Evolutionary conservation across 345 rosid genomes (phyloP), one percentile per base, ranked within the genome.

Genomic region (Citrus reticulata): DNA sequence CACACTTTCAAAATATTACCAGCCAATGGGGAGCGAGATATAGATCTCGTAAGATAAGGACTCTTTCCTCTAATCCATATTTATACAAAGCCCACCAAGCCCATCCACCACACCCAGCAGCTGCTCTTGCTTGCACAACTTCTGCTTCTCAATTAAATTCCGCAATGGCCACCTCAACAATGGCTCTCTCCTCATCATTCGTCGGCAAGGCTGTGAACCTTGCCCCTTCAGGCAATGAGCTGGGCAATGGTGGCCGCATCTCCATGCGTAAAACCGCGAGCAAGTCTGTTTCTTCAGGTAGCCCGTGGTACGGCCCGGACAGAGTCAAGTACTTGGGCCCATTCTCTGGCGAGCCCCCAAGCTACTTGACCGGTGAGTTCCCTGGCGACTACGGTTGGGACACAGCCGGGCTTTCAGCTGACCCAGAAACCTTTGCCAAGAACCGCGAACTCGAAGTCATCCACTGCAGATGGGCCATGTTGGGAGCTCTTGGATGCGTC

Each of bases 361-460:
- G 85, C 80, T 93, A 93, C 86, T 85, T 93, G 73, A 91, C 97
- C 1, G 95, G 98, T 0, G 93, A 92, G 83, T 91, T 93, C 87
- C 93, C 93, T 0, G 93, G 92, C 1, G 93, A 91, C 84, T 89
- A 89, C 39, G 95, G 93, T 2, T 91, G 93, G 95, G 93, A 89
- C 90, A 89, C 91, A 0, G 97, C 95, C 6, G 98, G 98, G 10
- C 90, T 94, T 61, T 92, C 95, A 0, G 97, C 98, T n/a, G 97
- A 94, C 80, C 98, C 95, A 0, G 95, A 91, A 80, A 92, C 98
- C 61, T 94, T 93, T n/a, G 95, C 95, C 40, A 92, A 85, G 89
- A 93, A 91, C 91, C 92, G 96, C 32, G 95, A 91, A 88, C 92
- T 93, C 2, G 95, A 91, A 77, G 97, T 93, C 20, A 93, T 93